Evolutionary conservation across 352 stramenopile genomes (phyloP), one percentile per base, ranked within the genome.

Genomic region (Salisapilia sapeloensis): DNA sequence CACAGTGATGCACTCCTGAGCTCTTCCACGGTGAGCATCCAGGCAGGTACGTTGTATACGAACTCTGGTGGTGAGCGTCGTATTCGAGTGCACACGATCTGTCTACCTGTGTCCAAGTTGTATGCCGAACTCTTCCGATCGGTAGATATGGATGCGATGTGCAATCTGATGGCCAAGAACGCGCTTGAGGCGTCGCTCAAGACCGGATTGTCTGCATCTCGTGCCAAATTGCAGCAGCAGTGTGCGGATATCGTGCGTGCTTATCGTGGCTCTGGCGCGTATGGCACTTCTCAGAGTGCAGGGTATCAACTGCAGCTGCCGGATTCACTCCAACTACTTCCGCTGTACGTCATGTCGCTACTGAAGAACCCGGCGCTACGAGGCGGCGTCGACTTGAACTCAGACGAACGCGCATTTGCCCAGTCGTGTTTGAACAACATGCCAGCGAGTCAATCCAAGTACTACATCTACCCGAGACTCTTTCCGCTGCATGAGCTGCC

Each of bases 81-180:
- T 35, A 99, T 99, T 42, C 85, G 92, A 36, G 93, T 98, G 23
- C 91, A 98, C 60, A 98, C 92, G n/a, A 41, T 98, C 26, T 95
- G 89, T 29, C 59, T 98, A 22, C 91, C 91, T 4, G 84, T 97
- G 36, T 77, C 70, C 20, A 87, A 87, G 38, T 32, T 87, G 24
- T 84, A 74, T 46, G 44, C 79, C 40, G 91, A 97, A 38, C 50
- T 97, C 7, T 94, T 98, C 52, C 62, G 71, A 13, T 77, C 75
- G 20, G 81, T 96, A 4, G 89, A 98, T 49, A 58, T 90, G 14
- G 91, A 98, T 40, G 78, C 87, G 8, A 42, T 96, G 29, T 94
- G 75, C 44, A 96, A 96, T 44, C 60, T 99, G 20, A 76, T 98
- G 43, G 75, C 84, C 9, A 98, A 98, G 49, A 72, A 69, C 15